Evolutionary conservation across 306 rosid species (phyloP), one percentile per base, ranked within the genome.

Genomic region (Inga leiocalycina): DNA sequence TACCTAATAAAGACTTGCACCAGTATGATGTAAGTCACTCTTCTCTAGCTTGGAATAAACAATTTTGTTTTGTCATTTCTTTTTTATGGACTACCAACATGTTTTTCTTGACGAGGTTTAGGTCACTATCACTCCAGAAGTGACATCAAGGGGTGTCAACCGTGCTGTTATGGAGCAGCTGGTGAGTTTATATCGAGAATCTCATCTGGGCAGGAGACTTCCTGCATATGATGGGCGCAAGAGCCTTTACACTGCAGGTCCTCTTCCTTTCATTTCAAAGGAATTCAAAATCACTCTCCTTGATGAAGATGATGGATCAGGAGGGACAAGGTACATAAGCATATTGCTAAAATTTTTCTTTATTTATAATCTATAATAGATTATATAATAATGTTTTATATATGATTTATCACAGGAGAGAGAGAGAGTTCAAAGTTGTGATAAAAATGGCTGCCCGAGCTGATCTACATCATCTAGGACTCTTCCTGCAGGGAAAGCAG

Each of bases 1-100:
- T 97, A 8, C 98, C 99, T 0, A 91, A 92, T 13, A 94, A 94
- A 76, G 99, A 97, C 87, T 86, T 97, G 57, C 98, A 94, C 82
- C 99, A 97, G 77, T 97, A 97, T 83, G 99, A 97, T 84, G 99
- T 97, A 90, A 84, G 98, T 79, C 73, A 37, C 34, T 10, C 27
- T 13, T 73, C 65, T 59, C 39, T 22, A 39, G 35, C 37, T 80
- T 76, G 76, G 14, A 82, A 78, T 5, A 61, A 81, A 37, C 11
- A 12, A 30, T 10, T 43, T 20, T 27, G 56, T 11, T 59, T 4
- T 41, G 43, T 20, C 45, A 11, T 4, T 59, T 32, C 15, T 8
- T 59, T 59, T n/a, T 46, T 48, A 13, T 49, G 27, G 54, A 27
- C 12, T 35, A 64, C 66, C 52, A 44, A 15, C n/a, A 10, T 64